phyloP scores from a whole-genome alignment of 768 basidiomycete species.

The Candolleomyces eurysporus region DNA sequence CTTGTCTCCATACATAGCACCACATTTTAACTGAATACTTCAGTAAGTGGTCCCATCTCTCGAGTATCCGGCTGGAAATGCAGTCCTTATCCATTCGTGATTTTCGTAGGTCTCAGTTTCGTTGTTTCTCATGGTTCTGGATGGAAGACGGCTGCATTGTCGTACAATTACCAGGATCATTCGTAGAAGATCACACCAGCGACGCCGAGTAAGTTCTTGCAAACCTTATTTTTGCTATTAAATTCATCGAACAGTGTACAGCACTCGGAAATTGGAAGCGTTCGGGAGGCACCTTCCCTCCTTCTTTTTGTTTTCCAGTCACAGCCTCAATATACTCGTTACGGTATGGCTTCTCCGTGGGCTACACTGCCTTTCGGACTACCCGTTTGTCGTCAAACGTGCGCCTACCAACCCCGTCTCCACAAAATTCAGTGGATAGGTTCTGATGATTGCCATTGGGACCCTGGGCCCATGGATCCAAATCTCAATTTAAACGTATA shows the following conservation, averaged over 20 bases:
- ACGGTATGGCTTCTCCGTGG: no score
- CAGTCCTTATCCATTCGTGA: neutral
- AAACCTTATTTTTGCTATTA: conserved; percentile 16
- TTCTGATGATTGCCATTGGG: no score
- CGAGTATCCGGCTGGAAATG: neutral
- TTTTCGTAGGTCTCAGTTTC: conserved; percentile 76
- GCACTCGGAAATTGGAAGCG: no score
- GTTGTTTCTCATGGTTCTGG: conserved; percentile 84
- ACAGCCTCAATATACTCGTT: no score
- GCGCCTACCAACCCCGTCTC: no score
- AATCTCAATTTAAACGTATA: no score
- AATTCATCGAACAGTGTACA: neutral
- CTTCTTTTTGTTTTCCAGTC: no score
- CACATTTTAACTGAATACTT: conserved; percentile 96
- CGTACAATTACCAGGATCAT: conserved; percentile 85
- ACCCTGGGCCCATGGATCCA: no score
- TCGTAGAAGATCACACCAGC: conserved; percentile 84
- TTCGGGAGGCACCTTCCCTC: no score
- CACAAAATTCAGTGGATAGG: no score
- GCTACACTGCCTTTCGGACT: no score
- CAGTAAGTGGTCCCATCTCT: conserved; percentile 52
- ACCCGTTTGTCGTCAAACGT: no score
- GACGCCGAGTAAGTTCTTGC: conserved; percentile 86
- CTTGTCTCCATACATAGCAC: conserved; percentile 92
- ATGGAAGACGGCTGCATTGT: conserved; percentile 95